Evolutionary conservation across 2,329 filamentous ascomycete species (phyloP), one percentile per base, ranked within the genome.

Genomic region (Colletotrichum karsti): DNA sequence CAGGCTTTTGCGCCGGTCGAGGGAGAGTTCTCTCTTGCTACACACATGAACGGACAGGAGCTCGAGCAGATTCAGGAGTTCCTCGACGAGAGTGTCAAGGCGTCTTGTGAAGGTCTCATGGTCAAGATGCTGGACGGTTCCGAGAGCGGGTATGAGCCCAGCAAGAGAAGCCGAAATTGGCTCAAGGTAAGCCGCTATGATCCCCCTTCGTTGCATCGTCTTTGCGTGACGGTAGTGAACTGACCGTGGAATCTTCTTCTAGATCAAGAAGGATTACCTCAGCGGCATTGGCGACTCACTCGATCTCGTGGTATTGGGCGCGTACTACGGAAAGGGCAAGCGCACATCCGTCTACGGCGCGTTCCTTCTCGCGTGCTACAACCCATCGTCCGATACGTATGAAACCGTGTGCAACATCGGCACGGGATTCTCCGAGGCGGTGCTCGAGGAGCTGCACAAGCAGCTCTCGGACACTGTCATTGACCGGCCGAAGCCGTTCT

Each of bases 361-460:
- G 7, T 99, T 99, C 85, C 86, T 98, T 15, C 88, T 99, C 4
- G 96, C 95, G 6, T 98, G 95, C 80, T 97, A 97, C 84, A 98
- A 98, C 79, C 83, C 92, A 0, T 85, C 81, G 56, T 89, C 87
- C 1, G 93, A 99, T 69, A 90, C 85, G 1, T 99, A 97, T 82
- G 96, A 99, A 80, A 97, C 94, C 0, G 91, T 99, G 3, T 99
- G 96, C 88, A 99, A 99, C 79, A 98, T 99, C 74, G 96, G 96
- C 72, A 99, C 96, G 0, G 96, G 96, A 3, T 99, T 99, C 82
- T 95, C 92, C 1, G 96, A 99, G 80, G 93, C 91, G n/a, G 87
- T 95, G 3, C 91, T 99, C n/a, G 93, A 97, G 75, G 92, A 95
- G 37, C 85, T 98, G 13, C 90, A 98, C 83, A 84, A 87, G 24